Base-by-base conservation (phyloP, 2,329 filamentous ascomycete genomes). In the Aspergillus sp. region DNA sequence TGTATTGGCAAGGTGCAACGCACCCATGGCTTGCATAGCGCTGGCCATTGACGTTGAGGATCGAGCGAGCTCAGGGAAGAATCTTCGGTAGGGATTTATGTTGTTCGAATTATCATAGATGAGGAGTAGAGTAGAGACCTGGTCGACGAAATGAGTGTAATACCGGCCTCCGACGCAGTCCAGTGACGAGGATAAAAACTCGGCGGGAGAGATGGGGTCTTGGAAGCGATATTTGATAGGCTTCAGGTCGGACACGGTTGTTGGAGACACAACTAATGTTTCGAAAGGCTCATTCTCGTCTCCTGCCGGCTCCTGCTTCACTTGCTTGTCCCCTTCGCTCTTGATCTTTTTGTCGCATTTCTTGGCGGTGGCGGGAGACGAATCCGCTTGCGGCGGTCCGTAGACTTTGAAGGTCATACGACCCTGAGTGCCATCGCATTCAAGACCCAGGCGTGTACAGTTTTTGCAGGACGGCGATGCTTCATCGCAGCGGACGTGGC, bases 1-100 rank as follows among this genome's bases (percentile, higher is more conserved):
- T 1, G 76, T 75, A 41, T 76, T 76, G n/a, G 76, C 73, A n/a
- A 78, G 67, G 60, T 78, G 76, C 56, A 78, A 70, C 28, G 76
- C 76, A 9, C 76, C 76, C 25, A 78, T 63, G 17, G 76, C 76
- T 59, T 77, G 71, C 76, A 78, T 78, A 15, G 75, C 73, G 54
- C 69, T 72, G 17, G 69, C 67, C 67, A 76, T 74, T 6, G 75
- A 74, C 2, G 72, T 69, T 5, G 71, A 76, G 1, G 72, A 71
- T 32, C 63, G 71, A 3, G 74, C 70, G 17, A 76, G 62, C 25
- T 74, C 71, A 4, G 74, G 74, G 32, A 76, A 76, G 53, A 67
- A 67, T 28, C 62, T 63, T 36, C 73, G 73, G 51, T 72, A 78
- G 1, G 76, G 76, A 48, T 78, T 78, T 36, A 70, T 66, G 60